Evolutionary conservation across 2,329 filamentous ascomycete genomes (phyloP).

Genomic region (Stagonosporopsis cucurbitacearum): DNA sequence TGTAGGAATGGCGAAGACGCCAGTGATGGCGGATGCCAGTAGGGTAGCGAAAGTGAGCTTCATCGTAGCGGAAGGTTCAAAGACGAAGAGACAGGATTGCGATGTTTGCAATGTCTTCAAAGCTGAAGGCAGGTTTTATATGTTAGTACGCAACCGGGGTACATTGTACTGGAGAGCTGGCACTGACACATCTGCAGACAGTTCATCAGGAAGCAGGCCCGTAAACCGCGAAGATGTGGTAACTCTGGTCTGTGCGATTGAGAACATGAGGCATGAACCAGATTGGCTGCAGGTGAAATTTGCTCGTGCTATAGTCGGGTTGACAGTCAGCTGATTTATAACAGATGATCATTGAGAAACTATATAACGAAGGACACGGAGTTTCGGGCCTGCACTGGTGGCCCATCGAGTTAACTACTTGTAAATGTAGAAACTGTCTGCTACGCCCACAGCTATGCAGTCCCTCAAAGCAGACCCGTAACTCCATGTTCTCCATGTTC

Average conservation of each 20-base stretch:
- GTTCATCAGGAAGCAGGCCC: slow-evolving; percentile 48
- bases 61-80: slow-evolving; percentile 39
- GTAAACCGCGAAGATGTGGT: slow-evolving; percentile 39
- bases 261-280: slow-evolving; percentile 44
- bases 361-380: slow-evolving; percentile 27
- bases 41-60: slow-evolving; percentile 44
- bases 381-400: slow-evolving; percentile 17
- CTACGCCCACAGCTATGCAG: not conserved
- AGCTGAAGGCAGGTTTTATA: slow-evolving; percentile 40
- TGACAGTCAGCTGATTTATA: slow-evolving; percentile 31
- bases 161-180: not conserved
- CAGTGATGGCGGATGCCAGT: slow-evolving; percentile 45
- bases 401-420: not conserved
- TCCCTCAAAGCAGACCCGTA: too few species aligned
- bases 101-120: slow-evolving; percentile 25
- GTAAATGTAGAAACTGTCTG: not conserved
- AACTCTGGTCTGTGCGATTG: slow-evolving; percentile 37
- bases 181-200: slow-evolving; percentile 4
- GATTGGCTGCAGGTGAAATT: slow-evolving; percentile 30
- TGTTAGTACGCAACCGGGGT: slow-evolving; percentile 12
- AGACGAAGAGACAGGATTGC: slow-evolving; percentile 28
- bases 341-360: slow-evolving; percentile 18
- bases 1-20: slow-evolving; percentile 44
- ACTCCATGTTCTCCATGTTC: too few species aligned
- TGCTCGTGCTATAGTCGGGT: slow-evolving; percentile 32